Base-by-base conservation (phyloP, 331 rosid genomes). In the Acacia pycnantha region DNA sequence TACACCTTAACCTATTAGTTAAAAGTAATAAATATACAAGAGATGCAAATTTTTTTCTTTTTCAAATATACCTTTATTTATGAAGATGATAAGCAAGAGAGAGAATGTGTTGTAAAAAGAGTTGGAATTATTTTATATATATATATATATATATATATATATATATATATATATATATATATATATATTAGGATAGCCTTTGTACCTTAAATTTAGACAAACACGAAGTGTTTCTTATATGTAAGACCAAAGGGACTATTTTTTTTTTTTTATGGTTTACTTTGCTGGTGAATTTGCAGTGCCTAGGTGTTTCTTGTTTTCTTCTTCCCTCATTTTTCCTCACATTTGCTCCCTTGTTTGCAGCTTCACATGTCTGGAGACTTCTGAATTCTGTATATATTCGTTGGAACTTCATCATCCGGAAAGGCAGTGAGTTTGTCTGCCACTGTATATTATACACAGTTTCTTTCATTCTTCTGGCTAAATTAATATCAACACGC, bases 291-390 rank as follows among this genome's bases (percentile, higher is more conserved):
- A 77, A 70, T 82, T 78, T 72, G 71, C 82, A 77, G n/a, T 48
- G 46, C 78, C 74, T 78, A 27, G 64, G 75, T 2, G 64, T 24
- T 35, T 78, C 47, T 51, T 68, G 35, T 73, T 73, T 70, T 56
- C 70, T 26, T 61, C 66, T 48, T 59, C 8, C 3, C n/a, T 61
- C 43, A 21, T 81, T 70, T 81, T 10, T 68, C 75, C 85, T 81
- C 35, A 84, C 16, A 24, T 26, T 51, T 26, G 24, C 61, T 78
- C 65, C n/a, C 27, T 27, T 6, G 47, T 79, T 82, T 84, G 75
- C 82, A 79, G 74, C 82, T 81, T 84, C 47, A 64, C 75, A 44
- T 70, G 41, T 22, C 79, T 22, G 46, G 74, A 59, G 79, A 72
- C 76, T 26, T 82, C 82, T 46, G 73, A 68, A 65, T 73, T 78